Base-by-base conservation (phyloP, 2,329 filamentous ascomycete species). In the Rhinocladiella similis region DNA sequence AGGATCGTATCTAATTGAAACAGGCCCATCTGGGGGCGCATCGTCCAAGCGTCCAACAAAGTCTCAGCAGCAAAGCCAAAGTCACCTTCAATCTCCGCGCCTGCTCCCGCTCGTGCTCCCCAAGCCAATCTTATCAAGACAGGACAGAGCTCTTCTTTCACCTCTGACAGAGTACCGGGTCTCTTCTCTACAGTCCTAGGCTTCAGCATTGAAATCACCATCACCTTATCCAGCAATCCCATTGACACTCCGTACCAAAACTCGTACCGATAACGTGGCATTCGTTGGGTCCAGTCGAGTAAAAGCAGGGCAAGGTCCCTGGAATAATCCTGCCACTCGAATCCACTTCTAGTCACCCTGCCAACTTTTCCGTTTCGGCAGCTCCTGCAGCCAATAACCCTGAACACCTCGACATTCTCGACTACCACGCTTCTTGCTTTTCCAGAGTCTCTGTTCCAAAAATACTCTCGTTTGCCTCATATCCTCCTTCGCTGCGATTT, bases 331-430 rank as follows among this genome's bases (percentile, higher is more conserved):
- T 27, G 20, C 25, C 20, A 22, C n/a, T 46, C 43, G 43, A 46
- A 22, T 46, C 43, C 43, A 46, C 43, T 46, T 27, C 54, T 54
- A 56, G 54, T 60, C 54, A 20, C 57, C 57, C 57, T 60, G 57
- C 57, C 57, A 60, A 60, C 57, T 60, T 60, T 56, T 42, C 46
- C n/a, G 18, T 47, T 54, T 41, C 46, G 50, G 55, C 55, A 53
- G 50, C 45, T 47, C 19, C 46, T 19, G n/a, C 27, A 51, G 52
- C 56, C 56, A 59, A 59, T 57, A 19, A 41, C 18, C 55, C 50
- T 53, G 45, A 33, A 18, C 39, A 47, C 33, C 36, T 43, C 42
- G 46, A 19, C 16, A 29, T 16, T 16, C 29, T 49, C 27, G 29
- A 22, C 5, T 49, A 19, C 52, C 52, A 54, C 39, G 20, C 36